Conservation (phyloP, 140 eudicot species). For the Oenanthe javanica region DNA sequence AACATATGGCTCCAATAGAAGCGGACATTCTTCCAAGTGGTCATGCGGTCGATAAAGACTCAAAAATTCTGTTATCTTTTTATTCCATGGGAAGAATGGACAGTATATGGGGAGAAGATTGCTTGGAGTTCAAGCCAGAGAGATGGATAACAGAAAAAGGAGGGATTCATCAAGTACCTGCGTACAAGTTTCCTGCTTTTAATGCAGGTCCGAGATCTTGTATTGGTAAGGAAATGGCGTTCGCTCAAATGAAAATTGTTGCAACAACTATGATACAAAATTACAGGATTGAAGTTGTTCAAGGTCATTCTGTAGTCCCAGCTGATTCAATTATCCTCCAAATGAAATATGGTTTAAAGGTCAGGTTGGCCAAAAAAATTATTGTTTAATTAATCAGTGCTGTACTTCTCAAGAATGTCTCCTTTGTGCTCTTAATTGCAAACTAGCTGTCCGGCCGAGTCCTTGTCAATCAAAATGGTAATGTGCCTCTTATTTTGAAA, state of each 20-base stretch:
- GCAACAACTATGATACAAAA: slow-evolving; percentile 17
- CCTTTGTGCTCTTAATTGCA: no score
- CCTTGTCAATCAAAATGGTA: not conserved
- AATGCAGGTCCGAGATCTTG: slow-evolving; percentile 29
- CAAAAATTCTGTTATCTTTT: not conserved
- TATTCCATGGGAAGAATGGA: slow-evolving; percentile 12
- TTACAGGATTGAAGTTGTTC: slow-evolving; percentile 18
- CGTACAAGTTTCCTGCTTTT: slow-evolving; percentile 26
- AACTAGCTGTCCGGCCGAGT: no score
- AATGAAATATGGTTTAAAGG: slow-evolving; percentile 30
- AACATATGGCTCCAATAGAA: slow-evolving; percentile 15
- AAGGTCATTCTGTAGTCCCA: slow-evolving; percentile 17
- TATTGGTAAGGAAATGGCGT: slow-evolving; percentile 20
- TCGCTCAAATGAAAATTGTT: slow-evolving; percentile 20
- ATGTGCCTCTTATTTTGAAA: not conserved
- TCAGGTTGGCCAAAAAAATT: slow-evolving; percentile 6
- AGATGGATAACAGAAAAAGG: slow-evolving; percentile 23
- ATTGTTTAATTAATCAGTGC: no score
- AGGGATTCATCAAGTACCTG: slow-evolving; percentile 18
- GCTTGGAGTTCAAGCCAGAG: slow-evolving; percentile 35
- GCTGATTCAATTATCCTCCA: slow-evolving; percentile 14
- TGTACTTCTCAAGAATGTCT: no score
- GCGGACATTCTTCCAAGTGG: slow-evolving; percentile 23
- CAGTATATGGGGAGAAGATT: slow-evolving; percentile 17
- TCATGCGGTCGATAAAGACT: not conserved